A percentile compares a stretch with the other conserved stretches of the same genome.
These are phyloP conservation scores for Fusarium sacchari DNA, from an alignment of 2,329 filamentous ascomycete genomes.

Conservation along the genomic window DNA sequence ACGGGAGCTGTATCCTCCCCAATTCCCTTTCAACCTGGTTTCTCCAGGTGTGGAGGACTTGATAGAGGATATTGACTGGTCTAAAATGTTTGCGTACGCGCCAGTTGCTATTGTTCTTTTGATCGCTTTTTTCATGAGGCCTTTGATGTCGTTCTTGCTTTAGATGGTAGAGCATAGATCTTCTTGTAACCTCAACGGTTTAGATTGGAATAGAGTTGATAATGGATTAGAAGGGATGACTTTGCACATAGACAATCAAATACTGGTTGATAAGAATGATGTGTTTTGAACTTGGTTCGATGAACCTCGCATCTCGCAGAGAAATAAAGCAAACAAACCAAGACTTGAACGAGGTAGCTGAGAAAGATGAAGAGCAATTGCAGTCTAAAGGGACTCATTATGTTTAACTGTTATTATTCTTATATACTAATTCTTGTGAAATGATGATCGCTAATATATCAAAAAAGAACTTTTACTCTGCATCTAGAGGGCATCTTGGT, in stretches of 20 bases:
- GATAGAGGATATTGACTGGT: conserved; percentile 35
- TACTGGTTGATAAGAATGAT: not conserved
- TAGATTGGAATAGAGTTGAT: not conserved
- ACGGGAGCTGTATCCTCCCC: conserved; percentile 23
- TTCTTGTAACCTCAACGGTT: not conserved
- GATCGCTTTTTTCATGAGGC: conserved; percentile 5
- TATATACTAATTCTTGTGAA: not conserved
- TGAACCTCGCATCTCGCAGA: not conserved
- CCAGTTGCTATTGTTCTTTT: conserved; percentile 1
- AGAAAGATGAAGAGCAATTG: too few relatives aligned
- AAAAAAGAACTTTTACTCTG: conserved; percentile 65
- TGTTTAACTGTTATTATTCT: not conserved
- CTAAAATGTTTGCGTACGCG: conserved; percentile 3
- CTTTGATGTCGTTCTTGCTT: not conserved
- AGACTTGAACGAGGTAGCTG: not conserved
- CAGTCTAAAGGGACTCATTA: not conserved
- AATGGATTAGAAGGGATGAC: not conserved
- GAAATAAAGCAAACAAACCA: not conserved
- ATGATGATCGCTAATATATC: conserved; percentile 9
- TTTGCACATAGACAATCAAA: not conserved
- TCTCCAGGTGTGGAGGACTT: conserved; percentile 28
- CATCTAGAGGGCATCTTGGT: conserved; percentile 79
- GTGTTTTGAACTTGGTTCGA: too few relatives aligned
- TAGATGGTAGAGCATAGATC: not conserved
- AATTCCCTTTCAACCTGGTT: conserved; percentile 22